Evolutionary conservation across 306 rosid genomes (phyloP), one percentile per base, ranked within the genome.

Genomic region (Cucurbita moschata): DNA sequence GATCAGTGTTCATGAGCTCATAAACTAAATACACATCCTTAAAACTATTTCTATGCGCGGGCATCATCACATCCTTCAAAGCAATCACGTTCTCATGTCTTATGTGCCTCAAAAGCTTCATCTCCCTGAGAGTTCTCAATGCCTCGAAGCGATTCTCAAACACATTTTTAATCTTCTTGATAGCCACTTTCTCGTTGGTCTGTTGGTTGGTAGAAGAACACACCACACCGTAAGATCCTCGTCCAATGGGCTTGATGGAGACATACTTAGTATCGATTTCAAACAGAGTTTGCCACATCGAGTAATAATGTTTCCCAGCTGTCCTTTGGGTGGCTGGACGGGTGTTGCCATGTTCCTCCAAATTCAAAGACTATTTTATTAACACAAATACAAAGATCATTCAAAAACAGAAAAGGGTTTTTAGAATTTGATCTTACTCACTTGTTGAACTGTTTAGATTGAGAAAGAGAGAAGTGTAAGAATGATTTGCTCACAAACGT

Each of bases 1-100:
- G 94, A 86, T 93, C 97, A 1, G 94, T 88, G 54, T 90, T 97
- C 98, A 93, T 93, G 49, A 93, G 97, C 79, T 93, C 98, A 58
- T 88, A 93, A 77, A 93, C 98, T 80, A 93, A 85, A 77, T 93
- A 90, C 13, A 90, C 90, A 78, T 93, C 97, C 83, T 77, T 87
- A 80, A 90, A 90, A 67, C 82, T 86, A 21, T 21, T 21, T 21
- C 1, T 21, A 21, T 87, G 88, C 44, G 71, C 73, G 12, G 94
- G 92, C 89, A 88, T 79, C 97, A 90, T 88, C 43, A 93, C 88
- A 84, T 93, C 97, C 83, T 88, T 90, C 77, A 90, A 76, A 78
- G 86, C 88, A 66, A 90, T 90, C 80, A 90, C 94, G 79, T 93
- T 90, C 68, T 88, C 87, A 4, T 90, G 98, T 52, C 83, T 88